Conservation (phyloP, 2,329 filamentous ascomycete genomes). For the Paramyrothecium sp. region DNA sequence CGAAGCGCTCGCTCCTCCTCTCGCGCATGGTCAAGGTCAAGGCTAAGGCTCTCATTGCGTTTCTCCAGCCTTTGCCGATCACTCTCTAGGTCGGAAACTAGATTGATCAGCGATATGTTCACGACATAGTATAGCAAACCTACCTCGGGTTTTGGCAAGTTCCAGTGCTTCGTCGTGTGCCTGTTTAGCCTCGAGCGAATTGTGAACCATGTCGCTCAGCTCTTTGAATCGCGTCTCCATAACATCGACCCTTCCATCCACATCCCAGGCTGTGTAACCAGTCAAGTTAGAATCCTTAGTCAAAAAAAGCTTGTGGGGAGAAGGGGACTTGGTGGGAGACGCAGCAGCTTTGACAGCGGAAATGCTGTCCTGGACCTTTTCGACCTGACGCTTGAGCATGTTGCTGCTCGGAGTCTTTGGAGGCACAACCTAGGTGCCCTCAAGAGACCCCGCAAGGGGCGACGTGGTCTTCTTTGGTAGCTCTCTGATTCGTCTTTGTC, state of each 20-base stretch:
- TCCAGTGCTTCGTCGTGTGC: slow-evolving; percentile 73
- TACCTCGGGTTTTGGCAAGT: slow-evolving; percentile 73
- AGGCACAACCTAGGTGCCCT: slow-evolving; percentile 27
- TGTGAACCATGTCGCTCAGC: slow-evolving; percentile 71
- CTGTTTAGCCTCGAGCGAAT: slow-evolving; percentile 65
- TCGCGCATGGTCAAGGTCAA: slow-evolving; percentile 54
- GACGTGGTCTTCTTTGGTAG: slow-evolving; percentile 9
- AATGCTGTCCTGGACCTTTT: slow-evolving; percentile 29
- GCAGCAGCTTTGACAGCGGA: slow-evolving; percentile 28
- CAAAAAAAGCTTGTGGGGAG: slow-evolving; percentile 56
- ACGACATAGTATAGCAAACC: slow-evolving; percentile 23
- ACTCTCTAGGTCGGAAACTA: slow-evolving; percentile 49
- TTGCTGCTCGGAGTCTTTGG: slow-evolving; percentile 30
- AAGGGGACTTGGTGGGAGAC: slow-evolving; percentile 39
- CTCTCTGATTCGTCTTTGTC: slow-evolving; percentile 18
- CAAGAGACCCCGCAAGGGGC: slow-evolving; percentile 13
- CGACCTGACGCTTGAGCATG: slow-evolving; percentile 28
- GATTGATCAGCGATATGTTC: slow-evolving; percentile 10
- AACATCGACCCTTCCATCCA: slow-evolving; percentile 71
- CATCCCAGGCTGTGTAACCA: slow-evolving; percentile 70
- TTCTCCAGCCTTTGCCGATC: slow-evolving; percentile 45
- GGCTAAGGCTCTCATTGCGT: slow-evolving; percentile 52
- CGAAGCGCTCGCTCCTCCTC: slow-evolving; percentile 32
- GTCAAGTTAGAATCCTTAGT: slow-evolving; percentile 72
- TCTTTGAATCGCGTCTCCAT: slow-evolving; percentile 73